Evolutionary conservation across 2,329 filamentous ascomycete species (phyloP), one percentile per base, ranked within the genome.

Genomic region (Thyridium curvatum): DNA sequence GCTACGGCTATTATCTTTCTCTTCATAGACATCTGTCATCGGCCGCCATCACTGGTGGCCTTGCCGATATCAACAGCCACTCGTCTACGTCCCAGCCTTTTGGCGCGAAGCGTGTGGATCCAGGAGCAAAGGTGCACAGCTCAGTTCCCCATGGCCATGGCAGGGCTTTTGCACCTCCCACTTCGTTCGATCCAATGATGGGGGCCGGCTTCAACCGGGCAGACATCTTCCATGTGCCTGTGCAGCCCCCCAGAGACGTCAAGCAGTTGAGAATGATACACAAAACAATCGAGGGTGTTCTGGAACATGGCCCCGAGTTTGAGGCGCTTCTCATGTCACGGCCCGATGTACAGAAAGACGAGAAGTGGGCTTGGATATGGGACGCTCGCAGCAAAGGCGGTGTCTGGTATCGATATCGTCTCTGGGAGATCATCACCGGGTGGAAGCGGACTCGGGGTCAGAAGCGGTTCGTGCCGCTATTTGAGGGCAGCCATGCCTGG

Each of bases 291-390:
- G 91, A 97, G 54, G 74, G 76, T 3, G 69, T 97, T 0, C 66
- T 96, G 8, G 77, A 80, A 16, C 79, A 93, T 49, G 89, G 90
- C 0, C 79, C 86, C 0, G 87, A 93, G 53, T 94, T 95, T 44
- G 93, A 98, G 61, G 89, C 90, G 5, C 69, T 94, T 3, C 72
- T 98, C 7, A 97, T 97, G 93, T 84, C 82, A 36, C 74, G 86
- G 14, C 78, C 85, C 0, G 80, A 89, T 39, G 84, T 97, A 1
- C 87, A 94, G 56, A 75, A 73, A 31, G 86, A 95, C 43, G 86
- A 94, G 58, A 89, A 84, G 48, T 97, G 91, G 81, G 85, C 89
- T 0, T 98, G 90, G 86, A 70, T 98, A 5, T 98, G 87, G 82
- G 84, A 97, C 58, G 76, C 89, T 15, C 76, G 82, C 47, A 90